Evolutionary conservation across 2,329 filamentous ascomycete genomes (phyloP).

Genomic region (Colletotrichum agaves): DNA sequence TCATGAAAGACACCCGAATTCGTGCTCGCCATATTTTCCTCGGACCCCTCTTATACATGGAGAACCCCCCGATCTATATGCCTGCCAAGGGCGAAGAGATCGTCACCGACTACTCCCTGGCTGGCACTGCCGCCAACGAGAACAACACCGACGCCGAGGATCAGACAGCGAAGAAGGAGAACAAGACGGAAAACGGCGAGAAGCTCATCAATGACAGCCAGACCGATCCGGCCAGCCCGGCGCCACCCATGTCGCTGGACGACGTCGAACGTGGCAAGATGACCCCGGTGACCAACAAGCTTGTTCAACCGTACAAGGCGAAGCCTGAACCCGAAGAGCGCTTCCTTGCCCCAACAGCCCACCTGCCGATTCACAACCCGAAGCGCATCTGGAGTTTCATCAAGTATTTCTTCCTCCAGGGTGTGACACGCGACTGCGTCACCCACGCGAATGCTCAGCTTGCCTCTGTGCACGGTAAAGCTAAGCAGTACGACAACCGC

Average conservation of each 20-base stretch:
- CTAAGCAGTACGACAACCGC: slow-evolving; percentile 55
- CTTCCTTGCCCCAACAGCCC: slow-evolving; percentile 34
- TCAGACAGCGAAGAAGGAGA: no score
- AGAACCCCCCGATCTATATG: slow-evolving; percentile 41
- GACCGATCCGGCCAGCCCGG: not conserved
- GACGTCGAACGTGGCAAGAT: slow-evolving; percentile 48
- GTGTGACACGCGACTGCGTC: slow-evolving; percentile 41
- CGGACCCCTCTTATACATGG: slow-evolving; percentile 49
- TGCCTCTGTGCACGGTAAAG: slow-evolving; percentile 42
- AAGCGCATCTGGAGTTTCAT: slow-evolving; percentile 36
- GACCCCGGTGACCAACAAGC: not conserved
- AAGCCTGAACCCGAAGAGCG: slow-evolving; percentile 49
- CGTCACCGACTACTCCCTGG: slow-evolving; percentile 43
- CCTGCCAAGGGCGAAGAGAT: slow-evolving; percentile 42
- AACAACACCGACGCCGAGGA: not conserved
- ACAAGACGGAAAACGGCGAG: slow-evolving; percentile 20
- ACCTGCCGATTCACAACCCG: slow-evolving; percentile 38
- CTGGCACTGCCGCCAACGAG: not conserved
- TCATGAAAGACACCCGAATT: slow-evolving; percentile 47
- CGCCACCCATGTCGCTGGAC: slow-evolving; percentile 36
- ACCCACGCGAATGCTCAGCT: slow-evolving; percentile 44
- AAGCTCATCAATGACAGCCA: slow-evolving; percentile 19
- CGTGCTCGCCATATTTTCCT: slow-evolving; percentile 48
- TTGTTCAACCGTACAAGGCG: slow-evolving; percentile 51
- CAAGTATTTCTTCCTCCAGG: slow-evolving; percentile 41